phyloP scores from a whole-genome alignment of 2,329 filamentous ascomycete genomes.

The Catunica adiposa region DNA sequence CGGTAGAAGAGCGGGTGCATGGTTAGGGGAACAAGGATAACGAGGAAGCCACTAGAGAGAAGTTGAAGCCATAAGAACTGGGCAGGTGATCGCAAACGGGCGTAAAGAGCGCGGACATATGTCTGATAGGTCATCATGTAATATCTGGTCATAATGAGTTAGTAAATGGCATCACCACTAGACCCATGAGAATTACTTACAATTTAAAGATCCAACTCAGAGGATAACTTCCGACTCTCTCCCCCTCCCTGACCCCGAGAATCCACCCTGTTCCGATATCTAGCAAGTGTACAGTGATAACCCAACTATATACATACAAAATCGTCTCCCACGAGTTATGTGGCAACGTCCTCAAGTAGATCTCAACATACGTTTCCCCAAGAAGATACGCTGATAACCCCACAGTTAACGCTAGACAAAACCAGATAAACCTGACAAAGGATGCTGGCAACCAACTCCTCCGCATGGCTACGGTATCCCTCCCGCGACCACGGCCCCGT shows the following conservation, averaged over 20 bases:
- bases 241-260: slow-evolving; percentile 46
- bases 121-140: slow-evolving; percentile 56
- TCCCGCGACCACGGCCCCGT: slow-evolving; percentile 4
- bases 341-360: slow-evolving; percentile 49
- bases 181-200: slow-evolving; percentile 25
- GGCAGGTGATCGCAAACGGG: slow-evolving; percentile 45
- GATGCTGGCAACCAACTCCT: slow-evolving; percentile 45
- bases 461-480: slow-evolving; percentile 25
- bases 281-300: slow-evolving; percentile 46
- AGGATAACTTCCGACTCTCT: slow-evolving; percentile 53
- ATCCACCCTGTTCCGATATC: slow-evolving; percentile 52
- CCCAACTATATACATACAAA: slow-evolving; percentile 55
- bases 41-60: slow-evolving; percentile 45
- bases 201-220: slow-evolving; percentile 55
- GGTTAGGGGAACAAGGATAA: slow-evolving; percentile 46
- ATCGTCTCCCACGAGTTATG: slow-evolving; percentile 51
- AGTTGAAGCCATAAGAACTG: slow-evolving; percentile 51
- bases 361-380: slow-evolving; percentile 52
- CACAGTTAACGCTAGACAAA: slow-evolving; percentile 45
- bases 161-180: background rate
- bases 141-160: slow-evolving; percentile 30
- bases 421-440: slow-evolving; percentile 54
- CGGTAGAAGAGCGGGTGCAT: slow-evolving; percentile 45
- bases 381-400: slow-evolving; percentile 49
- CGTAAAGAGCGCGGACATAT: slow-evolving; percentile 52